Conservation (phyloP, 306 rosid genomes). For the Luffa aegyptiaca region DNA sequence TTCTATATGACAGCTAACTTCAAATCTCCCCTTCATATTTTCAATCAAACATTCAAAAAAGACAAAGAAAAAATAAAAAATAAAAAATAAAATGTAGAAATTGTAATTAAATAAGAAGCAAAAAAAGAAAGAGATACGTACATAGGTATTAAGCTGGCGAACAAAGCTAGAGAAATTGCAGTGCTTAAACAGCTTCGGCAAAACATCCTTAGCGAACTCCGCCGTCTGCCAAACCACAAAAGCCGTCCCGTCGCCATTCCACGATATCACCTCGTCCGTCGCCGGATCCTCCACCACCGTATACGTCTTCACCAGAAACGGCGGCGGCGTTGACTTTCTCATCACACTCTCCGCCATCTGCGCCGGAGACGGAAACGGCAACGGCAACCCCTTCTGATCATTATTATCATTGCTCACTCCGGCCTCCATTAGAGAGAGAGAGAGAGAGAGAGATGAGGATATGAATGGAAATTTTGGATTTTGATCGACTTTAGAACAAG, state of each 20-base stretch:
- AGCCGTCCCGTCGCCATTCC: conserved; percentile 71
- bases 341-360: conserved; percentile 22
- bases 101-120: neutral
- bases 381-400: conserved; percentile 27
- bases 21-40: neutral
- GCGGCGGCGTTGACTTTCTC: conserved; percentile 72
- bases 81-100: neutral
- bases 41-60: no score
- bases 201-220: conserved; percentile 84
- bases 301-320: conserved; percentile 81
- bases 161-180: conserved; percentile 96
- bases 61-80: no score
- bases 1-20: no score
- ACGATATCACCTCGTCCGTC: conserved; percentile 56
- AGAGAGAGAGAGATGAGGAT: neutral
- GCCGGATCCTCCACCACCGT: conserved; percentile 75
- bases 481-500: neutral
- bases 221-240: conserved; percentile 96
- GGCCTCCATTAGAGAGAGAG: neutral
- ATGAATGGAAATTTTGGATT: neutral
- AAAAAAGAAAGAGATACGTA: conserved; percentile 22
- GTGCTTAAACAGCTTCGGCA: conserved; percentile 89
- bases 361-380: neutral
- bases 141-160: conserved; percentile 88
- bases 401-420: neutral